Evolutionary conservation across 495 filamentous ascomycete species (phyloP).

Genomic region (Aspergillus kassunensis): DNA sequence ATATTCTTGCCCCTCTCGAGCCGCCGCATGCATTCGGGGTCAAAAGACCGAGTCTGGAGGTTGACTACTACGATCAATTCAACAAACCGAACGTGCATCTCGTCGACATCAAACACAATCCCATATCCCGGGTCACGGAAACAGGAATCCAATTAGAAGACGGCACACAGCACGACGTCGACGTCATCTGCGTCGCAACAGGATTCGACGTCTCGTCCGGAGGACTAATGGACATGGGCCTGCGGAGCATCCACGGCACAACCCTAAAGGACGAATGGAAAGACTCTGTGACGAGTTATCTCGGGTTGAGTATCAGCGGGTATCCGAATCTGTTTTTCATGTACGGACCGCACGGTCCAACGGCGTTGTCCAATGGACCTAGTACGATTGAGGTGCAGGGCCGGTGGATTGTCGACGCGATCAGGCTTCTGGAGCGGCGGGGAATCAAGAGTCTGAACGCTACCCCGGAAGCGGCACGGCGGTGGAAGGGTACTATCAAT

Average conservation of each 20-base stretch:
- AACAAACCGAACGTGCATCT: constrained; percentile 53
- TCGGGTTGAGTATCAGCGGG: constrained; percentile 44
- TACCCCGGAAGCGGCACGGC: constrained; percentile 40
- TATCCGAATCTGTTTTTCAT: constrained; percentile 55
- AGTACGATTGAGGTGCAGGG: constrained; percentile 46
- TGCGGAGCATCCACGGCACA: constrained; percentile 39
- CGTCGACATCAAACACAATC: constrained; percentile 42
- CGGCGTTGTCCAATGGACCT: constrained; percentile 47
- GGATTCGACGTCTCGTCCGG: constrained; percentile 54
- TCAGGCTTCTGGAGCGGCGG: constrained; percentile 37
- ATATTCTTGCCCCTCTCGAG: too few relatives aligned
- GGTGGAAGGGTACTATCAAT: constrained; percentile 42
- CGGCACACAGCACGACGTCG: constrained; percentile 41
- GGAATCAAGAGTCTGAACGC: constrained; percentile 41
- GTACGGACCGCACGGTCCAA: constrained; percentile 50
- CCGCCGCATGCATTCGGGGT: too few relatives aligned
- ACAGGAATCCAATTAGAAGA: constrained; percentile 36
- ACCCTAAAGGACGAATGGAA: constrained; percentile 47
- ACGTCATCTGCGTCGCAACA: constrained; percentile 51
- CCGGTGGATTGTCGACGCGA: constrained; percentile 48
- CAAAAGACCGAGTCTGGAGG: constrained; percentile 52
- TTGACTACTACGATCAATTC: constrained; percentile 56
- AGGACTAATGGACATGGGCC: constrained; percentile 25
- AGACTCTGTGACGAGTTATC: constrained; percentile 36
- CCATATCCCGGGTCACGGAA: constrained; percentile 43